Evolutionary conservation across 768 basidiomycete species (phyloP), one percentile per base, ranked within the genome.

Genomic region (Aureoboletus auriporus): DNA sequence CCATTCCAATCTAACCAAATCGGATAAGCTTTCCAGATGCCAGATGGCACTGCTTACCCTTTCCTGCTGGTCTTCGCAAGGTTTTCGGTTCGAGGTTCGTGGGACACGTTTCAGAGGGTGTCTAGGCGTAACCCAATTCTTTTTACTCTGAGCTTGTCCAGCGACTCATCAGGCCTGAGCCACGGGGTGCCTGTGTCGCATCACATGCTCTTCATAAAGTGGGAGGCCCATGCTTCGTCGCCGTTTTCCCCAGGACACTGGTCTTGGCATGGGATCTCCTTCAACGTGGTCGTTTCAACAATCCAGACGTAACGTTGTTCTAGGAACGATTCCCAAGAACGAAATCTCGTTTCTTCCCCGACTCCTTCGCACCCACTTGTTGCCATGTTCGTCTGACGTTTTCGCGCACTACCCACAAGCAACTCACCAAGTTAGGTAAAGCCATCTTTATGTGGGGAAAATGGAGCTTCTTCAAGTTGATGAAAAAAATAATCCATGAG

Each of bases 1-100:
- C 41, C 29, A 5, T 44, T 47, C 51, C 20, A 23, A 57, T 62
- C 39, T 62, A 61, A 49, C 61, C 50, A 64, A 49, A 64, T 61
- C 1, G 1, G 46, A 49, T 26, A 33, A 23, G 20, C 51, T 38
- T 50, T 40, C 30, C 28, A 33, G 26, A 44, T 44, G 28, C 8
- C 26, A 40, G 42, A 47, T 59, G 44, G 17, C 27, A 30, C 17
- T 44, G 30, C 31, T 35, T 37, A 10, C 20, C 28, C 17, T 36
- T 35, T 28, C 27, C 27, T 10, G 26, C 17, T 34, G 9, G 51
- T 36, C 42, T 28, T 50, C 39, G 20, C 20, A 23, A 23, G 20
- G 20, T 31, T 44, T 40, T 42, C 26, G 38, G 40, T 46, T 30
- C 16, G 11, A 41, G 29, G 30, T n/a, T 28, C 54, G 30, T 30